phyloP scores from a whole-genome alignment of 2,329 filamentous ascomycete species.

The Phialocephala subalpina region DNA sequence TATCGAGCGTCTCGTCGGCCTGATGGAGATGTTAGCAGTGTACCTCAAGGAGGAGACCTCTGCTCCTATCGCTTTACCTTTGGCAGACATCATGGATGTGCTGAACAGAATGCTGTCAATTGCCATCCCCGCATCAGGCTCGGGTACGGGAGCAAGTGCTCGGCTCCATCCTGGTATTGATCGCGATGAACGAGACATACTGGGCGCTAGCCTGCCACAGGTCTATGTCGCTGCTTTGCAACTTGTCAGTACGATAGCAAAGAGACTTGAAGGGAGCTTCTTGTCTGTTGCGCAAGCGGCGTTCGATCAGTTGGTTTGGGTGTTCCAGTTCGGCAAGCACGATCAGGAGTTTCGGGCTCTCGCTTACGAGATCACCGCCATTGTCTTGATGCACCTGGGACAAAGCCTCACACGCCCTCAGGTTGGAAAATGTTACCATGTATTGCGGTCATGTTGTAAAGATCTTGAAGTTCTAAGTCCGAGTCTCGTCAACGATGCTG shows the following conservation, averaged over 20 bases:
- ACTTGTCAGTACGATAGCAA: constrained; percentile 64
- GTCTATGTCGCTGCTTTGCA: constrained; percentile 77
- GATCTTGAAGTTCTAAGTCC: constrained; percentile 68
- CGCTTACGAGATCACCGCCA: constrained; percentile 65
- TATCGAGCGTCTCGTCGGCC: constrained; percentile 69
- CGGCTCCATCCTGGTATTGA: constrained; percentile 76
- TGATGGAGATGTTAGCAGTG: constrained; percentile 70
- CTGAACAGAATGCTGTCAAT: constrained; percentile 75
- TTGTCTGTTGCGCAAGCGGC: constrained; percentile 68
- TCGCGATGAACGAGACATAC: constrained; percentile 81
- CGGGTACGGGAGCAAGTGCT: constrained; percentile 41
- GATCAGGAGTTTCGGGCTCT: constrained; percentile 63
- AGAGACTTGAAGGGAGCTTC: constrained; percentile 64
- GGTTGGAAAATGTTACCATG: constrained; percentile 66
- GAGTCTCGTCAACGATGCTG: constrained; percentile 40
- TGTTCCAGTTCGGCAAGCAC: constrained; percentile 68
- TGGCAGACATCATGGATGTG: constrained; percentile 74
- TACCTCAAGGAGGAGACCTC: constrained; percentile 72
- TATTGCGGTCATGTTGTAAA: constrained; percentile 75
- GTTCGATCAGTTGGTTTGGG: constrained; percentile 75
- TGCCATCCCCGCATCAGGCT: constrained; percentile 49
- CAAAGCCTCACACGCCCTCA: constrained; percentile 71
- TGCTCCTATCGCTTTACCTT: constrained; percentile 68
- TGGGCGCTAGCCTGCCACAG: constrained; percentile 76
- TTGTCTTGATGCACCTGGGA: constrained; percentile 68